Conservation (phyloP, 1,139 yeast genomes). For the Yamadazyma blattariae region DNA sequence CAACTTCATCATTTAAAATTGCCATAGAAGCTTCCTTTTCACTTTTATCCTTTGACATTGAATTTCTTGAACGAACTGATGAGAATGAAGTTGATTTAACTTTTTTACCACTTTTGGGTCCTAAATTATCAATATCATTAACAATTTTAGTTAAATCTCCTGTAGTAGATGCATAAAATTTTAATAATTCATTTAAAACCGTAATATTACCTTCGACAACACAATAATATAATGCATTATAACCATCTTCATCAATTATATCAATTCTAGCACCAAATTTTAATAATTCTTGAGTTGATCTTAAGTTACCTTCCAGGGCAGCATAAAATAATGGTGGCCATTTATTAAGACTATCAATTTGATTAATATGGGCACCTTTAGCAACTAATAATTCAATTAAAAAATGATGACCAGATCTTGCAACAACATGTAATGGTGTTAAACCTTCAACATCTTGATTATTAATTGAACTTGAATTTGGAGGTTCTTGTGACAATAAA, state of each 20-base stretch:
- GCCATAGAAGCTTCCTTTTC: constrained; percentile 16
- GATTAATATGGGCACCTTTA: constrained; percentile 78
- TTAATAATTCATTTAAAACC: constrained; percentile 65
- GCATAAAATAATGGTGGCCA: constrained; percentile 96
- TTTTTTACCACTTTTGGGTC: background rate
- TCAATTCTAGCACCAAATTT: constrained; percentile 70
- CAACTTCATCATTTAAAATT: constrained; percentile 36
- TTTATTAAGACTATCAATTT: constrained; percentile 76
- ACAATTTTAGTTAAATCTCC: constrained; percentile 1
- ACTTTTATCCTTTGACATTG: background rate
- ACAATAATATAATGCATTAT: constrained; percentile 82
- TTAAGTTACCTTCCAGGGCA: constrained; percentile 77
- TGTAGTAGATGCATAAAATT: constrained; percentile 19
- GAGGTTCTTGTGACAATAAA: constrained; percentile 34
- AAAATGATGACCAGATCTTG: constrained; percentile 75
- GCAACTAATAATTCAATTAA: constrained; percentile 65
- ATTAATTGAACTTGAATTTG: constrained; percentile 23
- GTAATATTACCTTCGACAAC: constrained; percentile 90
- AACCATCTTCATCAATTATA: constrained; percentile 79
- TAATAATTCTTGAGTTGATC: constrained; percentile 68
- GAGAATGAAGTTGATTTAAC: constrained; percentile 3
- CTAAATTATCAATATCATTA: background rate
- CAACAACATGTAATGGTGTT: constrained; percentile 83
- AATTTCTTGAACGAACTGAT: background rate
- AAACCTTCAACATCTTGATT: constrained; percentile 85